Evolutionary conservation across 2,329 filamentous ascomycete genomes (phyloP), one percentile per base, ranked within the genome.

Genomic region (Amylocarpus encephaloides): DNA sequence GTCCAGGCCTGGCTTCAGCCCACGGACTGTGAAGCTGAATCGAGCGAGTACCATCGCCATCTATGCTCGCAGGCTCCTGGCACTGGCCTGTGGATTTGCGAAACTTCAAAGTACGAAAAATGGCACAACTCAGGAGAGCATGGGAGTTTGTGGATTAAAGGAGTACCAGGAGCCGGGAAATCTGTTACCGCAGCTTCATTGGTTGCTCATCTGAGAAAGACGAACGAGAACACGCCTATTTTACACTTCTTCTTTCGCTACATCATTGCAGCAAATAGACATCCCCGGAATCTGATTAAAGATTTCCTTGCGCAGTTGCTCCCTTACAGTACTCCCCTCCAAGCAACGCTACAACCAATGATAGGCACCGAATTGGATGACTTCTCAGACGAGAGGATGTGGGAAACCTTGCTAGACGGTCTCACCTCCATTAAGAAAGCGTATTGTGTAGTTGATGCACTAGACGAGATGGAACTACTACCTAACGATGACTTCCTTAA

Each of bases 391-490:
- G 40, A 7, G 35, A 47, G 15, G 45, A 47, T 7, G 26, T 47
- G 11, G 40, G 45, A 36, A 35, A 33, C 4, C 26, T 47, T 7
- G 2, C 11, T 33, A 9, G 30, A 3, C 41, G 26, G 5, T 19
- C 35, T 47, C 15, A 7, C 22, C 29, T 18, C 6, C 10, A n/a
- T 30, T 10, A 22, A 22, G 4, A 13, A 36, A 36, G 68, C 64
- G 0, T 74, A 68, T 47, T 70, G 75, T 16, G 26, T 47, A 6
- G 45, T 47, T n/a, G 45, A 47, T 12, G 74, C 69, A 42, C 69
- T 76, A 2, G 74, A 76, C 49, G 73, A 76, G 57, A 73, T 76
- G 67, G 69, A 72, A 41, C 35, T 58, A 26, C 22, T 26, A n/a
- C 67, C 61, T 0, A 60, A 70, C 30, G 49, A 51, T 36, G 36